Percentiles rank a stretch among this genome's conserved stretches.
Conservation (phyloP, 345 rosid species). For the Corchorus olitorius region DNA sequence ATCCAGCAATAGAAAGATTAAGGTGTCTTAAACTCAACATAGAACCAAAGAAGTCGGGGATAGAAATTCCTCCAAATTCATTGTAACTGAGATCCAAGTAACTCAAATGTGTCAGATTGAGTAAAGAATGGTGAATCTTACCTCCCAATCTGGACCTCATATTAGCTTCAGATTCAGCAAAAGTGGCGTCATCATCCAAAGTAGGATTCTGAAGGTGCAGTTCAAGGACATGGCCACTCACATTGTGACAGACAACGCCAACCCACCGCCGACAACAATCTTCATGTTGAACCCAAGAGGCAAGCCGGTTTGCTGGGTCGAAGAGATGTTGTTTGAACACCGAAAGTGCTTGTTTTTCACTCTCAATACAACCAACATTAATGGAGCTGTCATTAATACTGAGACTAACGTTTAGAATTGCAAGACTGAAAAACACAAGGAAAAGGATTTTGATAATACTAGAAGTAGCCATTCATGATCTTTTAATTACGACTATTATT, state of each 20-base stretch:
- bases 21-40: too few species aligned
- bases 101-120: slow-evolving; percentile 13
- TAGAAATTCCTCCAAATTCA: too few species aligned
- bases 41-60: too few species aligned
- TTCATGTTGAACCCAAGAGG: slow-evolving; percentile 24
- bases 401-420: too few species aligned
- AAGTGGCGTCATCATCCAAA: too few species aligned
- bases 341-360: slow-evolving; percentile 30
- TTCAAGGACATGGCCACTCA: slow-evolving; percentile 8
- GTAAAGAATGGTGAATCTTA: slow-evolving; percentile 29
- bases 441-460: too few species aligned
- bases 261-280: slow-evolving; percentile 27
- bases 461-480: too few species aligned
- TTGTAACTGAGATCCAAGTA: slow-evolving; percentile 18
- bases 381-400: background rate
- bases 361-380: slow-evolving; percentile 11
- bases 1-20: too few species aligned
- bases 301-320: slow-evolving; percentile 32
- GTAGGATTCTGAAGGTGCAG: slow-evolving; percentile 22
- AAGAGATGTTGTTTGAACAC: slow-evolving; percentile 26
- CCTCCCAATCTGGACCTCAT: slow-evolving; percentile 20
- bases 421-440: too few species aligned
- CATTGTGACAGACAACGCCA: slow-evolving; percentile 24
- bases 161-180: background rate
- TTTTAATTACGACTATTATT: too few species aligned